Evolutionary conservation across 2,329 filamentous ascomycete species (phyloP), one percentile per base, ranked within the genome.

Genomic region (Calonectria pauciramosa): DNA sequence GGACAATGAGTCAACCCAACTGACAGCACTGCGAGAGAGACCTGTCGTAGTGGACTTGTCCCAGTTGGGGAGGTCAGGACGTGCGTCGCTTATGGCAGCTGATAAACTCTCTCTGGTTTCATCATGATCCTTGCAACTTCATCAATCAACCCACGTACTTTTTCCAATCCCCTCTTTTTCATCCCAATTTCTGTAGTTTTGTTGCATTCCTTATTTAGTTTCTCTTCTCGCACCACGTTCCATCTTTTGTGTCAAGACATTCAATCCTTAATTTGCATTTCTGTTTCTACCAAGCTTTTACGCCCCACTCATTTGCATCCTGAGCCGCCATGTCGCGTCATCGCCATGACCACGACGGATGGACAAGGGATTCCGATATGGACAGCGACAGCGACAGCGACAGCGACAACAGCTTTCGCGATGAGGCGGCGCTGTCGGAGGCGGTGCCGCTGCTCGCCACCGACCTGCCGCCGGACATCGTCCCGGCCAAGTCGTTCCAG

Each of bases 401-500:
- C 30, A 75, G 30, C 30, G 8, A 74, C 49, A 32, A 74, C 49
- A 71, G 67, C 18, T 60, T 51, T 20, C 71, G 73, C 2, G 36
- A 70, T 23, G 71, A 68, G n/a, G 26, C 41, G 5, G 30, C 2
- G 1, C 64, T 68, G 10, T 74, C 78, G 6, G 81, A 83, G 26
- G 44, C 70, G 38, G 77, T 76, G 2, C 77, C 79, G 14, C 70
- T 83, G 10, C n/a, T 83, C 1, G 72, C 74, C 20, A 75, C 76
- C 5, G 71, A 80, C 56, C 51, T 75, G n/a, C 73, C 80, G 3
- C 32, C 59, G 10, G 72, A 79, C 4, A 70, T 78, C 23, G 71
- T 66, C 1, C 81, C 83, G 2, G 74, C 80, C 38, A 80, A 76
- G 47, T 74, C 77, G 1, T 80, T 85, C 56, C 80, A 79, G 32